A percentile compares a stretch with the other conserved stretches of the same genome.
phyloP scores from a whole-genome alignment of 1,139 yeast genomes.

The Nadsonia starkeyi-henricii region DNA sequence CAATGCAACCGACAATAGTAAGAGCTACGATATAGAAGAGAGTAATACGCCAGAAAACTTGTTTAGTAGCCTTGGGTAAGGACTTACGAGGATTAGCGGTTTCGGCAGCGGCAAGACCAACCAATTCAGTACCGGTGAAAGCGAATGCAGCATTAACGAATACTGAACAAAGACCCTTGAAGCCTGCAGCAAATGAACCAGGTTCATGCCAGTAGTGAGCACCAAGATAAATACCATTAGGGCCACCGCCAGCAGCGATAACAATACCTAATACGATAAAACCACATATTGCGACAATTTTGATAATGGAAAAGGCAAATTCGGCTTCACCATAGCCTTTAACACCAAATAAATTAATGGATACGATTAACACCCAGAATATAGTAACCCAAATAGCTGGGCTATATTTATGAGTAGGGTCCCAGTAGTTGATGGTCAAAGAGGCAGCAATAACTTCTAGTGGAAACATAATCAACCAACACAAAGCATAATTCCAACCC shows the following conservation, averaged over 20 bases:
- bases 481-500: constrained; percentile 67
- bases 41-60: constrained; percentile 58
- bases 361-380: constrained; percentile 43
- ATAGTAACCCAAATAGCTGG: constrained; percentile 55
- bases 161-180: constrained; percentile 41
- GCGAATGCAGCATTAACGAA: constrained; percentile 39
- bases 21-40: constrained; percentile 58
- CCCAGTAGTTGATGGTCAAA: constrained; percentile 56
- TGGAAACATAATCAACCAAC: constrained; percentile 69
- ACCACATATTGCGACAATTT: constrained; percentile 48
- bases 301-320: constrained; percentile 43
- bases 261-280: constrained; percentile 48
- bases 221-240: constrained; percentile 32
- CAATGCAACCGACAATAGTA: constrained; percentile 60
- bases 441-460: constrained; percentile 71
- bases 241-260: constrained; percentile 45
- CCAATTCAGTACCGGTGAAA: constrained; percentile 48
- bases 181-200: constrained; percentile 19
- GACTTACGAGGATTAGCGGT: constrained; percentile 31
- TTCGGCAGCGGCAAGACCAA: constrained; percentile 51
- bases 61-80: constrained; percentile 64
- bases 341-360: constrained; percentile 55
- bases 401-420: constrained; percentile 31
- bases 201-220: constrained; percentile 62
- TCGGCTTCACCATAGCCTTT: constrained; percentile 67